A percentile compares a stretch with the other conserved stretches of the same genome.
Evolutionary conservation across 805 yeast species (phyloP).

Genomic region (Starmera pachycereana): DNA sequence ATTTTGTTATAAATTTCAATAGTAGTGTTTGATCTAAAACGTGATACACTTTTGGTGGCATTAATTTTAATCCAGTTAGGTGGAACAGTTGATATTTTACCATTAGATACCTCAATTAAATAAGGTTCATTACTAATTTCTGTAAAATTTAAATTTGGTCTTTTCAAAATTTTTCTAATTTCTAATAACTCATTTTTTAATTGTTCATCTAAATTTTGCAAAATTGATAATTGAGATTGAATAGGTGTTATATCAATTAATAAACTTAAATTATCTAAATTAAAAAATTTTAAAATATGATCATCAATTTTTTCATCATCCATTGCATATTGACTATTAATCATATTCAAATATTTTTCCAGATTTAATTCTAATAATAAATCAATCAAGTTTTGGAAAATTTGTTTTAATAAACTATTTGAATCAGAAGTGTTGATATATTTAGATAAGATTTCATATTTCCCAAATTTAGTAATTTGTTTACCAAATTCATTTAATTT

Average conservation of each 20-base stretch:
- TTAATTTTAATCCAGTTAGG: conserved; percentile 67
- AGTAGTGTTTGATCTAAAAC: conserved; percentile 62
- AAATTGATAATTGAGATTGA: conserved; percentile 23
- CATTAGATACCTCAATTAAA: conserved; percentile 64
- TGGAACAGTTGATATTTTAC: conserved; percentile 46
- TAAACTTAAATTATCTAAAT: conserved; percentile 20
- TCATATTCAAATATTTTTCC: conserved; percentile 32
- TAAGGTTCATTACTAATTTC: conserved; percentile 58
- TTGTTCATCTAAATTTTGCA: conserved; percentile 32
- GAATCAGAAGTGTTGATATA: conserved; percentile 13
- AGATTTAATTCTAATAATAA: conserved; percentile 23
- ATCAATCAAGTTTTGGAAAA: conserved; percentile 29
- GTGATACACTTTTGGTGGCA: conserved; percentile 54
- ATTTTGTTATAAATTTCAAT: conserved; percentile 38
- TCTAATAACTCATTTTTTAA: conserved; percentile 42
- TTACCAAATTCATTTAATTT: conserved; percentile 25
- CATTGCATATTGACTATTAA: conserved; percentile 38
- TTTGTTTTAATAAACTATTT: conserved; percentile 21
- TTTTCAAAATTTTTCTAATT: conserved; percentile 34
- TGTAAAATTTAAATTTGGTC: conserved; percentile 47
- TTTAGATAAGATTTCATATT: conserved; percentile 13
- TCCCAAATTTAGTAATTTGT: conserved; percentile 19
- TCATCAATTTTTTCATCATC: conserved; percentile 36
- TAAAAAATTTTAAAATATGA: conserved; percentile 34
- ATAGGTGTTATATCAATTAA: conserved; percentile 29